Evolutionary conservation across 192 early-diverging fungal species (phyloP).

Genomic region (Entrophospora sp.): DNA sequence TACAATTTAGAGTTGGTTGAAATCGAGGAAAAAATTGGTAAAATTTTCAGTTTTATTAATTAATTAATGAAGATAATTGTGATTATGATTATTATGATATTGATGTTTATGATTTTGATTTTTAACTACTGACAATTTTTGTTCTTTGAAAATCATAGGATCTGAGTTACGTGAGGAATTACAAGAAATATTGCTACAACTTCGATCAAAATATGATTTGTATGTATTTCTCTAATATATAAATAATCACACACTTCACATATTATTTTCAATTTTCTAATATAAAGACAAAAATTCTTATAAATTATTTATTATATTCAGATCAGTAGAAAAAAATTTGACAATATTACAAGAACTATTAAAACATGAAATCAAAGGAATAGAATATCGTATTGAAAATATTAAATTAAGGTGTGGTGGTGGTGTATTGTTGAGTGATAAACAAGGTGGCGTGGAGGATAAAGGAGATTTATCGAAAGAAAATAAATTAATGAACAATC

Average conservation of each 20-base stretch:
- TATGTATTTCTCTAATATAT: not conserved
- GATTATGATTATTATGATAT: too few species aligned
- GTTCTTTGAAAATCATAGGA: not conserved
- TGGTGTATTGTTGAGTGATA: too few species aligned
- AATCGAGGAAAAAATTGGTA: slow-evolving; percentile 9
- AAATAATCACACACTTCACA: too few species aligned
- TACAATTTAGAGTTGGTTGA: not conserved
- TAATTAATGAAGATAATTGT: not conserved
- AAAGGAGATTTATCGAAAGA: too few species aligned
- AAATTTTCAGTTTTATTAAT: not conserved
- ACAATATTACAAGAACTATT: not conserved
- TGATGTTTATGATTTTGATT: not conserved
- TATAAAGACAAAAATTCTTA: too few species aligned
- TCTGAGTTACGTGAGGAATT: slow-evolving; percentile 7
- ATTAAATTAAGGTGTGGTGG: not conserved
- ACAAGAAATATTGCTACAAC: slow-evolving; percentile 1
- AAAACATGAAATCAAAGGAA: slow-evolving; percentile 8
- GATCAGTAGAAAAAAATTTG: not conserved
- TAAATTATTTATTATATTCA: too few species aligned
- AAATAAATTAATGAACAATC: too few species aligned
- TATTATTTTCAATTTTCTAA: too few species aligned
- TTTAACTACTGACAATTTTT: not conserved
- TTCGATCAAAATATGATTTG: slow-evolving; percentile 13
- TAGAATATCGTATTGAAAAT: slow-evolving; percentile 9
- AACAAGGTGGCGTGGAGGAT: too few species aligned